These are phyloP conservation scores for Pythium pyrilobum DNA, from an alignment of 352 stramenopile genomes.

Conservation along the genomic window DNA sequence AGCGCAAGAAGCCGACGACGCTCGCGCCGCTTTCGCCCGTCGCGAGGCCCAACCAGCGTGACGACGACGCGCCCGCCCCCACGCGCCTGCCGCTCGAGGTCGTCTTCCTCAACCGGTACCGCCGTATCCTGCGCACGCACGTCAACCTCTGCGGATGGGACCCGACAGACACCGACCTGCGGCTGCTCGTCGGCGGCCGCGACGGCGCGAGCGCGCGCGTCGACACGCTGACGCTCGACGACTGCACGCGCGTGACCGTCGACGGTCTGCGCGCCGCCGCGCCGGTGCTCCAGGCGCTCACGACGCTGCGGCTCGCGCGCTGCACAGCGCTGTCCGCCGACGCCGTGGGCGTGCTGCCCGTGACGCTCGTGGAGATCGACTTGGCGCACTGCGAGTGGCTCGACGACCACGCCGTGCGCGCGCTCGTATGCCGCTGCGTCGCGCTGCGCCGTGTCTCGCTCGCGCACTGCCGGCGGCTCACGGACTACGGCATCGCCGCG, in stretches of 20 bases:
- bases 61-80: neutral
- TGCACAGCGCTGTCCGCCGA: constrained; percentile 18
- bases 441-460: constrained; percentile 31
- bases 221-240: constrained; percentile 21
- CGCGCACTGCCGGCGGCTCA: constrained; percentile 45
- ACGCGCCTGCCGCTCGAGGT: constrained; percentile 29
- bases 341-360: constrained; percentile 13
- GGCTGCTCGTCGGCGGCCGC: constrained; percentile 18
- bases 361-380: constrained; percentile 35
- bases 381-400: constrained; percentile 69
- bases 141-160: constrained; percentile 54
- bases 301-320: constrained; percentile 13
- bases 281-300: constrained; percentile 4
- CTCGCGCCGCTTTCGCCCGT: constrained; percentile 8
- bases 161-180: constrained; percentile 33
- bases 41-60: constrained; percentile 2
- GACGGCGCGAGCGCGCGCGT: constrained; percentile 16
- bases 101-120: constrained; percentile 29
- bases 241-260: constrained; percentile 20
- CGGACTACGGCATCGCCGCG: constrained; percentile 59
- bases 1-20: constrained; percentile 14
- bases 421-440: constrained; percentile 32
- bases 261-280: constrained; percentile 4
- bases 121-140: constrained; percentile 29
- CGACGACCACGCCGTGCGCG: constrained; percentile 43